Evolutionary conservation across 2,329 filamentous ascomycete species (phyloP).

Genomic region (Tolypocladium capitatum): DNA sequence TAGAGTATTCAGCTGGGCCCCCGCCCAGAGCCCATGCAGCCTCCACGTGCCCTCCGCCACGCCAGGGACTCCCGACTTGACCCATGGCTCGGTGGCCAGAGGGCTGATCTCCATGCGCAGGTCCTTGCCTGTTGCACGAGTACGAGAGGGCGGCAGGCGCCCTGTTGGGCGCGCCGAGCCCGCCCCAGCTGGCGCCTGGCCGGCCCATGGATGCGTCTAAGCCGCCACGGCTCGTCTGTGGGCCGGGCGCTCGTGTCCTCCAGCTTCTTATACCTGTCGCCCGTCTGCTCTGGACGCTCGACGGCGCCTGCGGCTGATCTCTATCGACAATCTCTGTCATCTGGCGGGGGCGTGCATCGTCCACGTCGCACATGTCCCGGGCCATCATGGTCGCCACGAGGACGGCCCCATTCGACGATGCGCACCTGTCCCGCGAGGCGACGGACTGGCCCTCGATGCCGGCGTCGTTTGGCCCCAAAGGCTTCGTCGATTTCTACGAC

Average conservation of each 20-base stretch:
- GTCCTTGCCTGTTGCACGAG: background rate
- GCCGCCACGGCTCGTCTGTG: background rate
- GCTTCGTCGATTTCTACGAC: conserved; percentile 16
- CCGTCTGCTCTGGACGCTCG: background rate
- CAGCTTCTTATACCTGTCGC: background rate
- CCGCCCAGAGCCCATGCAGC: background rate
- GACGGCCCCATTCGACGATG: background rate
- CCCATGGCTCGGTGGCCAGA: background rate
- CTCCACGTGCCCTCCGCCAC: background rate
- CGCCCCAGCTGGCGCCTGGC: too few species aligned
- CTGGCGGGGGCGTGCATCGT: too few species aligned
- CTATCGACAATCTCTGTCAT: background rate
- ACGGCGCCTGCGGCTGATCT: background rate
- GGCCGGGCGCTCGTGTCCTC: background rate
- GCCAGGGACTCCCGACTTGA: background rate
- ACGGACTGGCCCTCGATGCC: conserved; percentile 12
- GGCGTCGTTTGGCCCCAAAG: conserved; percentile 16
- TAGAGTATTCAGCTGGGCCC: background rate
- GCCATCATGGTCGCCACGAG: background rate
- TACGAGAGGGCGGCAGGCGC: background rate
- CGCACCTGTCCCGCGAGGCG: conserved; percentile 1
- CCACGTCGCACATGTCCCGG: too few species aligned
- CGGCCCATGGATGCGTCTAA: background rate
- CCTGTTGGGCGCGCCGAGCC: background rate
- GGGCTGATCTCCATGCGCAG: background rate